These are phyloP conservation scores for Globisporangium canariense DNA, from an alignment of 352 stramenopile species.

Conservation along the genomic window DNA sequence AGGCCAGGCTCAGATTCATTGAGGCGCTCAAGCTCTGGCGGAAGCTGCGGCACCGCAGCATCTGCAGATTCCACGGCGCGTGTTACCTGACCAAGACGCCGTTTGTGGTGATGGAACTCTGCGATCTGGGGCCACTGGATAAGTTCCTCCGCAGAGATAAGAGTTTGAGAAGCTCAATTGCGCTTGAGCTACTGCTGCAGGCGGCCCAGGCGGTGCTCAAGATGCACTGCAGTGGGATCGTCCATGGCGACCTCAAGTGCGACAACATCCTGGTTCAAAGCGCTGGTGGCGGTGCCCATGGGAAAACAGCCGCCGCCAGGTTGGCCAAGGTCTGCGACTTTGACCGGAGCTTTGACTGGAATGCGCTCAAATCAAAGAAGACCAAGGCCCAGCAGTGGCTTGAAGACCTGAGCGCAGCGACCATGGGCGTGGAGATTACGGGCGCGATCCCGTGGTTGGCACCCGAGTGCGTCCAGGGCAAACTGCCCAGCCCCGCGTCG, in stretches of 20 bases:
- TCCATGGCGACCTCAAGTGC: conserved; percentile 25
- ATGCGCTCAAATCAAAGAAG: conserved; percentile 8
- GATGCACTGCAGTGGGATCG: conserved; percentile 8
- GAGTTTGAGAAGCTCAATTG: background rate
- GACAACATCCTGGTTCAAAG: conserved; percentile 22
- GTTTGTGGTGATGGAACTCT: conserved; percentile 8
- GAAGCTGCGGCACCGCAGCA: background rate
- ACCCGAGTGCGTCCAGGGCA: conserved; percentile 18
- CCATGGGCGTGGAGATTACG: conserved; percentile 11
- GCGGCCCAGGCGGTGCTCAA: background rate
- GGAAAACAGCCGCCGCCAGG: background rate
- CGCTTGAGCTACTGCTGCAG: background rate
- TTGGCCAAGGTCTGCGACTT: conserved; percentile 21
- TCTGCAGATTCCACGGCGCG: conserved; percentile 3
- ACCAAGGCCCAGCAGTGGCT: background rate
- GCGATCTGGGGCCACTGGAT: background rate
- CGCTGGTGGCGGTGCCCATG: background rate
- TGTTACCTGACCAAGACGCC: conserved; percentile 1
- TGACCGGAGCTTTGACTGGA: conserved; percentile 17
- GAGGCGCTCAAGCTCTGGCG: background rate
- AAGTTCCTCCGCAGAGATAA: background rate
- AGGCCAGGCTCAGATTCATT: background rate
- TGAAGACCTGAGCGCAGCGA: background rate
- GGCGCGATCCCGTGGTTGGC: conserved; percentile 10
- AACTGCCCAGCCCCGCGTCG: conserved; percentile 11